Evolutionary conservation across 2,329 filamentous ascomycete species (phyloP), one percentile per base, ranked within the genome.

Genomic region (Xylariaceae sp.): DNA sequence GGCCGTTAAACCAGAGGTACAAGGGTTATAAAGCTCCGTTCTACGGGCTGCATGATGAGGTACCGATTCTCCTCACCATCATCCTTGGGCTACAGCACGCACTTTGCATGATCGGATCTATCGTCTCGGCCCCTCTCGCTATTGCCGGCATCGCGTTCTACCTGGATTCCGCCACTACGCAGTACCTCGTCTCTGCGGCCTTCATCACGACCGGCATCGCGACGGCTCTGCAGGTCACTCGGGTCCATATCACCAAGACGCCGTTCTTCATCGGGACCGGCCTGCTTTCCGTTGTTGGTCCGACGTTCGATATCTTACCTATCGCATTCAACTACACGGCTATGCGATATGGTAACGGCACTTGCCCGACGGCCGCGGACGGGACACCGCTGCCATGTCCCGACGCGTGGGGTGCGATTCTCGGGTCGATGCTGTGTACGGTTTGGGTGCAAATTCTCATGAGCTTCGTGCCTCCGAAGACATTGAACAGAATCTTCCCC

Each of bases 1-100:
- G 88, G 32, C 86, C 87, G 6, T 37, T 12, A 14, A 37, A 16
- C 14, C 14, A 10, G 14, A 37, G 14, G 32, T 37, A 37, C 14
- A 16, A 16, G 14, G 32, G 32, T 37, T 37, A 37, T 14, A 37
- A 37, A 3, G 32, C 32, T 37, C 23, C 23, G 4, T 26, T 26
- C 23, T 26, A 26, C 23, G 32, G 32, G 0, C 86, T 89, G 66
- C 77, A 90, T 59, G 87, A 89, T 65, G 76, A 77, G n/a, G 86
- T 90, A 71, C 87, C 88, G 0, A 77, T 90, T 1, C 67, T 90
- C 1, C 76, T 90, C 20, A 87, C 85, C 12, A 70, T 89, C 7
- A 76, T 90, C 20, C 77, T 90, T 20, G 88, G 88, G 2, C 81
- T 90, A 40, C 88, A 90, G 68, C 88, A 90, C 74, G 81, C 87